Base-by-base conservation (phyloP, 2,329 filamentous ascomycete species). In the Thelonectria blattea region DNA sequence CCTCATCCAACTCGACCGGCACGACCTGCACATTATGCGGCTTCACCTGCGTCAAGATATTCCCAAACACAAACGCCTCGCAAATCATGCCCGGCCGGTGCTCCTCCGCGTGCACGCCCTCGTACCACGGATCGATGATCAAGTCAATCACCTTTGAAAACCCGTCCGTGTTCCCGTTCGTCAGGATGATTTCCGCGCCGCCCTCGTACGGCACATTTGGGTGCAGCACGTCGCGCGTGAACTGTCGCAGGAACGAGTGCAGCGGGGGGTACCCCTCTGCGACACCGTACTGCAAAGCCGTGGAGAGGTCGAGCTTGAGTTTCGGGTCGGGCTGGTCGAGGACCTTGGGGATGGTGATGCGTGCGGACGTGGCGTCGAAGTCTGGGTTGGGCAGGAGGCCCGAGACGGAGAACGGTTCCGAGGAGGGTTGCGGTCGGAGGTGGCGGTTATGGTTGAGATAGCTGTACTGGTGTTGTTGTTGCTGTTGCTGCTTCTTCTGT, bases 261-360 rank as follows among this genome's bases (percentile, higher is more conserved):
- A 97, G 81, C 0, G 92, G 87, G 1, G 91, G 91, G 68, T 96
- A 94, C 48, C 93, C 93, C 62, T 90, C 83, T 2, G 91, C 88
- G n/a, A 85, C 86, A 61, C 92, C 92, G 79, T 97, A 97, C 77
- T 97, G 93, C 53, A 97, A 81, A 3, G 92, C 92, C 0, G 91
- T 90, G 53, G 86, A 84, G 30, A 97, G 78, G 73, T 97, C 93
- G 69, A 97, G 91, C 78, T 90, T 91, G 71, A 85, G 85, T 30
- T 85, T 69, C 0, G 84, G 81, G 68, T 93, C 85, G 46, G 79
- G 70, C 48, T 85, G 81, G 3, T 85, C 62, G 45, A 76, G 86
- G 50, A 84, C 79, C 73, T 92, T 91, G 24, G 92, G 93, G 0
- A 97, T 88, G 5, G 86, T 80, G 51, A 97, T 79, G 68, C 88